Conservation (phyloP, 257 asterid species). For the Solanum pinnatisectum region DNA sequence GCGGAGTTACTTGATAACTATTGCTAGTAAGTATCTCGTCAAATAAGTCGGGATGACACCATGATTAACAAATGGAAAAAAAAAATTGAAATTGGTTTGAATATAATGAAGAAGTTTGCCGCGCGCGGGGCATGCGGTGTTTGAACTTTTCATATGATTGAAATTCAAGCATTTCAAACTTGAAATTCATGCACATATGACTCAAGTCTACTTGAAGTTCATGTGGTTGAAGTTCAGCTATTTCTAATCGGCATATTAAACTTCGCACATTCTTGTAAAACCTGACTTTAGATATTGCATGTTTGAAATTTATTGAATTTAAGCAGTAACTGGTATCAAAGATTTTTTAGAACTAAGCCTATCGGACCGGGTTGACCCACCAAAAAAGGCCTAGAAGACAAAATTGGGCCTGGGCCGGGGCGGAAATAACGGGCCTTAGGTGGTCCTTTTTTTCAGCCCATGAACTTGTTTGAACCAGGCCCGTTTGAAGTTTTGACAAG, state of each 20-base stretch:
- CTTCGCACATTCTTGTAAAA: too few species aligned
- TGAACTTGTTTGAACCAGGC: background rate
- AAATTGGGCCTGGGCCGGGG: background rate
- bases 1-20: too few species aligned
- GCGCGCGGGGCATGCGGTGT: background rate
- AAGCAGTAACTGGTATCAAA: too few species aligned
- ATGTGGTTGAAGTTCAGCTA: too few species aligned
- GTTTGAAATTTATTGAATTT: too few species aligned
- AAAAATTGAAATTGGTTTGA: background rate
- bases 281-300: too few species aligned
- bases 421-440: background rate
- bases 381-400: background rate
- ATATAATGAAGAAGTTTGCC: background rate
- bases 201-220: too few species aligned
- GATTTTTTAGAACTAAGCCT: background rate
- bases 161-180: background rate
- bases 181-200: background rate
- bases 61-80: too few species aligned
- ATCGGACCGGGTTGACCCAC: background rate
- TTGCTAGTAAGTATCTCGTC: too few species aligned
- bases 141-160: background rate
- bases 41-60: too few species aligned
- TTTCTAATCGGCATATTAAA: too few species aligned
- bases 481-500: background rate
- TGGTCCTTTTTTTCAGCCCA: background rate